phyloP scores from a whole-genome alignment of 441 rosid species.

The Hypseocharis bilobata region DNA sequence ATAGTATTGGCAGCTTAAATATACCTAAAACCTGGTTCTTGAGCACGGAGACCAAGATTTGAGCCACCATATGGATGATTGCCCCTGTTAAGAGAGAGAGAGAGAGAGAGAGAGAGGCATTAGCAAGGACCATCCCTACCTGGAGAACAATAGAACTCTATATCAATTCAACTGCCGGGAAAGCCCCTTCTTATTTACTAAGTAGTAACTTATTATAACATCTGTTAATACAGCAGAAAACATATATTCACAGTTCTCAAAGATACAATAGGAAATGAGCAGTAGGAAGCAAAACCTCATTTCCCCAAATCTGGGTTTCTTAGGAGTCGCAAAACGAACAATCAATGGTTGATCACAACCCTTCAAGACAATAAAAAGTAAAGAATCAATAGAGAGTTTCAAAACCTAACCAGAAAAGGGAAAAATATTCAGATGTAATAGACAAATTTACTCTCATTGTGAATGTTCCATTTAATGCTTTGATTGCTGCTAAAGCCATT shows the following conservation, averaged over 20 bases:
- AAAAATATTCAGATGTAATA: conserved; percentile 1
- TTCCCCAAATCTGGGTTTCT: conserved; percentile 56
- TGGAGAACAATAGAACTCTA: neutral
- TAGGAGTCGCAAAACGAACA: conserved; percentile 78
- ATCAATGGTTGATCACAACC: conserved; percentile 74
- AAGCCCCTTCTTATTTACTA: neutral
- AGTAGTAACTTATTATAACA: neutral
- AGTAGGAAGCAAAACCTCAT: conserved; percentile 36
- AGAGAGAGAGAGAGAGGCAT: conserved; percentile 8
- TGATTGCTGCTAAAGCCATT: conserved; percentile 84
- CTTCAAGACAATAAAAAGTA: conserved; percentile 34
- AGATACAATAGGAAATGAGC: neutral
- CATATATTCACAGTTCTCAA: neutral
- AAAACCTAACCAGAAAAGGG: conserved; percentile 11
- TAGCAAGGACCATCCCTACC: neutral
- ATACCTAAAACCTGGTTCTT: conserved; percentile 34
- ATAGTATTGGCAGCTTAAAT: neutral
- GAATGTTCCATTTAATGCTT: conserved; percentile 61
- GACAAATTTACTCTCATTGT: conserved; percentile 53
- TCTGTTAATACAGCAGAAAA: neutral
- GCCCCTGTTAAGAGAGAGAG: conserved; percentile 26
- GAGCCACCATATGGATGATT: conserved; percentile 26
- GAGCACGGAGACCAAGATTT: conserved; percentile 28
- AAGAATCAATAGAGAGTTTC: conserved; percentile 16
- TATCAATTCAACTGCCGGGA: neutral